Evolutionary conservation across 2,329 filamentous ascomycete species (phyloP), one percentile per base, ranked within the genome.

Genomic region (Diaporthe aspalathi): DNA sequence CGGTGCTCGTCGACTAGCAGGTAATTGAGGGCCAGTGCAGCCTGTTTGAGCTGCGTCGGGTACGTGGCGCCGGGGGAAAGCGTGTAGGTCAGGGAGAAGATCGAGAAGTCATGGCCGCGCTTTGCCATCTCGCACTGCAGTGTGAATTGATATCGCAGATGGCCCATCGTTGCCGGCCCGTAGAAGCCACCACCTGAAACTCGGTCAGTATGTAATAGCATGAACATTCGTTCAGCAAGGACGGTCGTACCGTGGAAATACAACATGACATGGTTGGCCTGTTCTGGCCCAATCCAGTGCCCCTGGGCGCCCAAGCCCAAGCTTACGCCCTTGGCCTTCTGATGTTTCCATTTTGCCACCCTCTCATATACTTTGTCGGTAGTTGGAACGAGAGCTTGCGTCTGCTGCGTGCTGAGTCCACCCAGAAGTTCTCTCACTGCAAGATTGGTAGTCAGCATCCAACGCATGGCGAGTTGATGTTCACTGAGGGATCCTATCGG

Each of bases 11-110:
- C 67, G 9, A 57, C 54, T 1, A 82, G 72, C 1, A 83, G 54
- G 16, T 77, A 74, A 0, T 76, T 74, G 2, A 83, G 76, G 1
- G 78, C 81, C 6, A 76, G 76, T 17, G 73, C 76, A 4, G 79
- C 79, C 70, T 83, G 80, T 2, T 63, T 70, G 6, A 83, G 75
- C 35, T 81, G 81, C 0, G 71, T 69, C 1, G 81, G 81, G 24
- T 79, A 79, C 17, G 68, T 53, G 4, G 74, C 79, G 1, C 66
- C 75, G 5, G 80, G 80, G 5, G 72, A 72, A 12, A 82, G 78
- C 11, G 80, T 77, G 70, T 83, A 83, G 69, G 80, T 77, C 63
- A 83, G 69, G 9, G 49, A 66, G 20, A 66, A 66, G 7, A 71
- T 66, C 8, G 78, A 76, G 3, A 77, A 74, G 70, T 79, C 77